Conservation (phyloP, 768 basidiomycete species). For the Russula vinacea region DNA sequence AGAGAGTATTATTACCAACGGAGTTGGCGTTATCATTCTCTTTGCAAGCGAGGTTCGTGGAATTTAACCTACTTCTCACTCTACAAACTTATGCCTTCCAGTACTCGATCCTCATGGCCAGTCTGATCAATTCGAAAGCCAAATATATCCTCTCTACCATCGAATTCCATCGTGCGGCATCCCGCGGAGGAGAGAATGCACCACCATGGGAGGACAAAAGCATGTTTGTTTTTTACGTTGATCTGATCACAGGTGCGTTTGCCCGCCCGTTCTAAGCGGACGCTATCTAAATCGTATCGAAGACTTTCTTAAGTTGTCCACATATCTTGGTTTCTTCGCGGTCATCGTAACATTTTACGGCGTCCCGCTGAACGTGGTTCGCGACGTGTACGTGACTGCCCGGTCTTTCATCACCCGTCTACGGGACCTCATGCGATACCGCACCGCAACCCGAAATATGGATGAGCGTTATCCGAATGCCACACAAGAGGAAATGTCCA, state of each 20-base stretch:
- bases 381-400: constrained; percentile 94
- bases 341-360: constrained; percentile 94
- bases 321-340: constrained; percentile 90
- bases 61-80: constrained; percentile 6
- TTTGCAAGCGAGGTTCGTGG: constrained; percentile 88
- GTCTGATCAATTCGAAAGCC: constrained; percentile 67
- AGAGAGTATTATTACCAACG: constrained; percentile 73
- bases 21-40: constrained; percentile 87
- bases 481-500: constrained; percentile 75
- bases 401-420: constrained; percentile 87
- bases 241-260: constrained; percentile 76
- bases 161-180: constrained; percentile 76
- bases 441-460: constrained; percentile 94
- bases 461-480: constrained; percentile 93
- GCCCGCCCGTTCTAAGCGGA: constrained; percentile 5
- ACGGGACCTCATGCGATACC: constrained; percentile 86
- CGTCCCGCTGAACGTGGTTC: constrained; percentile 91
- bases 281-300: constrained; percentile 22
- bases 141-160: constrained; percentile 81
- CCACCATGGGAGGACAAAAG: constrained; percentile 98
- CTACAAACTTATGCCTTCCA: constrained; percentile 37
- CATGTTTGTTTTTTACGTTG: constrained; percentile 95
- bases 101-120: constrained; percentile 89
- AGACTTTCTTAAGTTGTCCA: constrained; percentile 93
- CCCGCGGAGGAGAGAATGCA: constrained; percentile 76